Evolutionary conservation across 2,329 filamentous ascomycete genomes (phyloP), one percentile per base, ranked within the genome.

Genomic region (Phaeosphaeria sp.): DNA sequence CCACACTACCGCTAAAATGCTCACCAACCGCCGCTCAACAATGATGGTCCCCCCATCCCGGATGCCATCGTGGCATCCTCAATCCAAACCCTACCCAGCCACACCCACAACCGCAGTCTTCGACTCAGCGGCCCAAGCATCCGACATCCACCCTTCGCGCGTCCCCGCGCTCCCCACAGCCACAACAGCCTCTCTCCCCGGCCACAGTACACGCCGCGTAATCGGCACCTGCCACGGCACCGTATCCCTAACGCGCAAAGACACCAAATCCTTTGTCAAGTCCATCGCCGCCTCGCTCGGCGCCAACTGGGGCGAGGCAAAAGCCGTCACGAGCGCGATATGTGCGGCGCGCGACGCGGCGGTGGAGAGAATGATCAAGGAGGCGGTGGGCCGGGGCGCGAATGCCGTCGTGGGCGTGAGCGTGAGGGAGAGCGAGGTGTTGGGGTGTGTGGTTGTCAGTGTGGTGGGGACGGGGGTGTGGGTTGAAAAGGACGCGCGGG

Each of bases 21-120:
- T 76, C 59, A 76, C 73, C 56, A 76, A 76, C 60, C 72, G 72
- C 54, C 72, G 71, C 58, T 75, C 72, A 15, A 76, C 69, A 23
- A 72, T 76, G 73, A 71, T 72, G 58, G 61, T 71, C n/a, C 64
- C 71, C 21, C 62, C 64, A 11, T 64, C 55, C 47, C 67, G 67
- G 39, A 64, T 65, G 56, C 63, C 69, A 10, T 67, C 59, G 52
- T 73, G 67, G 66, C 62, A 70, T 36, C 64, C 67, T 22, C 60
- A 60, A 43, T 66, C 60, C n/a, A 70, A 62, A 52, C 56, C 55
- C 27, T 60, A 51, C 39, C 55, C 65, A 17, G 54, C 44, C 27
- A 56, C 60, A 1, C 52, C 60, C 20, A 25, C 58, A 27, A 27
- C 50, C 2, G 50, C 60, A 10, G 39, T 60, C 42, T 67, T 64